These are phyloP conservation scores for Lactarius hatsudake DNA, from an alignment of 768 basidiomycete species.

Conservation along the genomic window DNA sequence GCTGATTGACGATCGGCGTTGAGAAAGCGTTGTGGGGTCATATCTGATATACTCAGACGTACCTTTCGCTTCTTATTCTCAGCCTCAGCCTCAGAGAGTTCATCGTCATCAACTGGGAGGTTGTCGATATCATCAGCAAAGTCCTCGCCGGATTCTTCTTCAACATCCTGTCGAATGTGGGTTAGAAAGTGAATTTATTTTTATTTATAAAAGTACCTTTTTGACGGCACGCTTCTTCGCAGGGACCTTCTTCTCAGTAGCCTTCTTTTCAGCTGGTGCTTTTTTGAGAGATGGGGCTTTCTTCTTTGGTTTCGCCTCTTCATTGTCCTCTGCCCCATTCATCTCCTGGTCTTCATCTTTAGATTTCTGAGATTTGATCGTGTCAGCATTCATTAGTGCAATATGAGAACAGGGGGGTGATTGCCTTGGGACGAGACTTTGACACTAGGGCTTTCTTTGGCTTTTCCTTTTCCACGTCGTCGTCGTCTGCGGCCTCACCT, in stretches of 20 bases:
- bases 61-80: slow-evolving; percentile 72
- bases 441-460: slow-evolving; percentile 53
- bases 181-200: not conserved
- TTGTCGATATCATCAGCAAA: slow-evolving; percentile 44
- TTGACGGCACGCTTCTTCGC: slow-evolving; percentile 45
- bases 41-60: slow-evolving; percentile 15
- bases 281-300: slow-evolving; percentile 29
- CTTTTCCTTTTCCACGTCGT: slow-evolving; percentile 48
- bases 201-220: slow-evolving; percentile 28
- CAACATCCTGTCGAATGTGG: slow-evolving; percentile 33
- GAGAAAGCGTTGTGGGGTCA: not conserved
- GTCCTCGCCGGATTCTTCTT: slow-evolving; percentile 47
- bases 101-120: slow-evolving; percentile 47
- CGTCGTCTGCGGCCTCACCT: slow-evolving; percentile 41
- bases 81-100: slow-evolving; percentile 40
- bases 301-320: slow-evolving; percentile 37
- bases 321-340: slow-evolving; percentile 39
- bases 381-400: not conserved
- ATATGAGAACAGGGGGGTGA: not conserved
- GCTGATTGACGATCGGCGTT: slow-evolving; percentile 1
- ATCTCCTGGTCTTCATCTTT: slow-evolving; percentile 58
- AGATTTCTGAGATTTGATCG: slow-evolving; percentile 33
- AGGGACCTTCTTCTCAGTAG: slow-evolving; percentile 46
- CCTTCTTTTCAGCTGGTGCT: slow-evolving; percentile 44
- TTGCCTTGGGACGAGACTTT: slow-evolving; percentile 21